A percentile compares a stretch with the other conserved stretches of the same genome.
Conservation (phyloP, 306 rosid species). For the Prunus mongolica region DNA sequence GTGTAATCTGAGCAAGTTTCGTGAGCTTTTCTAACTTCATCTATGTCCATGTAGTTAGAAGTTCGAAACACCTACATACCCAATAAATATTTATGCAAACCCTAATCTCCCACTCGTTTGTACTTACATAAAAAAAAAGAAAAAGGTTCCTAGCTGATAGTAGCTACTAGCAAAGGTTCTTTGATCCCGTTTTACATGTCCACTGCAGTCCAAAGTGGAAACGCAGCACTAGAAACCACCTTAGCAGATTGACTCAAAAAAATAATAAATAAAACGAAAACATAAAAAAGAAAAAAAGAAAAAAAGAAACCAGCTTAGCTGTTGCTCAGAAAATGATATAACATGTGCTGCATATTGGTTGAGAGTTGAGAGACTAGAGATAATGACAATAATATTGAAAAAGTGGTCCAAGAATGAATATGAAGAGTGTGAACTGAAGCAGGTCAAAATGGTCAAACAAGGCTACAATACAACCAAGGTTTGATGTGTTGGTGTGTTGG, state of each 20-base stretch:
- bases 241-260: background rate
- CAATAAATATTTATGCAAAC: too few relatives aligned
- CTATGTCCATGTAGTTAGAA: rapidly evolving
- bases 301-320: background rate
- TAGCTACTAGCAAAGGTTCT: background rate
- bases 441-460: background rate
- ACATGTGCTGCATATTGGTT: background rate
- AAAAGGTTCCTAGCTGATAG: background rate
- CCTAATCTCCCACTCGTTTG: rapidly evolving
- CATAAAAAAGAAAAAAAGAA: background rate
- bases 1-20: background rate
- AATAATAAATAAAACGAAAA: too few relatives aligned
- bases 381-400: background rate
- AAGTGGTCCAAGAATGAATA: background rate
- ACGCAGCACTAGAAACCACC: background rate
- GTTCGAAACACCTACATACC: too few relatives aligned
- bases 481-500: background rate
- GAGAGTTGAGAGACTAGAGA: background rate
- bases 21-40: too few relatives aligned
- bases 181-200: background rate
- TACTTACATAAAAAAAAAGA: background rate
- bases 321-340: background rate
- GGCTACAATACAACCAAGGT: background rate
- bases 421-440: background rate
- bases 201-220: background rate